Conservation (phyloP, 2,329 filamentous ascomycete species). For the Hypoxylon sp. region DNA sequence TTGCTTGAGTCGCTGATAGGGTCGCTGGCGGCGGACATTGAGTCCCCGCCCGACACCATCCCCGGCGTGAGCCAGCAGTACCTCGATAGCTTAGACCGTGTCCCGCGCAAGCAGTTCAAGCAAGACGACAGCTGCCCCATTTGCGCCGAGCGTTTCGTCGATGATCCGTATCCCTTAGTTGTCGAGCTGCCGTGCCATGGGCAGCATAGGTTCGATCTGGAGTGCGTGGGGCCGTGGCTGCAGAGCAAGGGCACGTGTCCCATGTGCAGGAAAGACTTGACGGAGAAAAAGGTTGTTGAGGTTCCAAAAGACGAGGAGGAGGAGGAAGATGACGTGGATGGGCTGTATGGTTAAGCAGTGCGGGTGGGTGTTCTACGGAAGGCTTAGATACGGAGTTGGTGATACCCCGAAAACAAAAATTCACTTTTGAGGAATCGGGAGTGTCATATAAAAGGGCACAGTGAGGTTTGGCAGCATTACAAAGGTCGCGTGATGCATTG, state of each 20-base stretch:
- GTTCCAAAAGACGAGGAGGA: constrained; percentile 65
- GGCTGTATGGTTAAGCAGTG: constrained; percentile 60
- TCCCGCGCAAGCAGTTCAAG: constrained; percentile 65
- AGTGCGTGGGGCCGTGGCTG: constrained; percentile 77
- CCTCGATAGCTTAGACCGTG: constrained; percentile 72
- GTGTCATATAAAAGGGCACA: neutral
- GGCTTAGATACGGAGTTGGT: constrained; percentile 27
- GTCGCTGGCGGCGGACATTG: constrained; percentile 66
- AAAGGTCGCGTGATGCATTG: constrained; percentile 23
- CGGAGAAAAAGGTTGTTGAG: constrained; percentile 63
- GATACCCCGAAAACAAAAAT: constrained; percentile 37
- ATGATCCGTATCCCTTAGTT: constrained; percentile 74
- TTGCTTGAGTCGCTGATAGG: constrained; percentile 67
- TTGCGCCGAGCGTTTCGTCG: constrained; percentile 73
- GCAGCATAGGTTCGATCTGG: constrained; percentile 74
- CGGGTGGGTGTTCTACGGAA: constrained; percentile 16
- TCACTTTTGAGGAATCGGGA: neutral
- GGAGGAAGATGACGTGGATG: constrained; percentile 67
- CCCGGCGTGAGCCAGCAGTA: constrained; percentile 72
- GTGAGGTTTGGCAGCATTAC: constrained; percentile 4
- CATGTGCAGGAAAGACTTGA: constrained; percentile 73
- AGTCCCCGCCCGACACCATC: constrained; percentile 66
- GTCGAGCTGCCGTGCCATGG: constrained; percentile 75
- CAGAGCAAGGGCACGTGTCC: constrained; percentile 75
- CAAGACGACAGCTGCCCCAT: constrained; percentile 72